Evolutionary conservation across 208 protist species (phyloP).

Genomic region (Acanthamoeba castellanii): DNA sequence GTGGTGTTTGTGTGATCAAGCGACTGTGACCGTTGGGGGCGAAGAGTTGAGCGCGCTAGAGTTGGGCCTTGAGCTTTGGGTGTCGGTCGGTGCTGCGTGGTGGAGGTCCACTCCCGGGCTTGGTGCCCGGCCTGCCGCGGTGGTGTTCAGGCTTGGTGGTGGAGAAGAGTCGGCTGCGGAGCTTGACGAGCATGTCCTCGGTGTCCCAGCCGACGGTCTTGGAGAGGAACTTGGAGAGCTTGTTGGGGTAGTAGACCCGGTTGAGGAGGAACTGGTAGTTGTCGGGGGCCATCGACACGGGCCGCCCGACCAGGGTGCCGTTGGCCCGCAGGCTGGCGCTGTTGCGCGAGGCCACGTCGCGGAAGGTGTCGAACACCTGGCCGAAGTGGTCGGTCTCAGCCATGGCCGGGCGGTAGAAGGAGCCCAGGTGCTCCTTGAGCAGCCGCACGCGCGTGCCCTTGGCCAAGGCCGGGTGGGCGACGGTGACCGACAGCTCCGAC

Average conservation of each 20-base stretch:
- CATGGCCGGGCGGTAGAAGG: slow-evolving; percentile 76
- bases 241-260: slow-evolving; percentile 83
- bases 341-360: slow-evolving; percentile 77
- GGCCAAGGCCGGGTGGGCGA: slow-evolving; percentile 72
- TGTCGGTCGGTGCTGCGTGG: not conserved
- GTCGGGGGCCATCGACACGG: slow-evolving; percentile 77
- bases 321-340: slow-evolving; percentile 75
- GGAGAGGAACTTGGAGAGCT: slow-evolving; percentile 79
- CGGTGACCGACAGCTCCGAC: slow-evolving; percentile 77
- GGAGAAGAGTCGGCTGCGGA: slow-evolving; percentile 47
- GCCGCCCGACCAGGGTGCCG: slow-evolving; percentile 78
- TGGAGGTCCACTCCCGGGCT: not conserved
- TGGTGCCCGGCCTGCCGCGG: not conserved
- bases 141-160: not conserved
- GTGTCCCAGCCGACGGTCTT: slow-evolving; percentile 80
- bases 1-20: no score
- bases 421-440: slow-evolving; percentile 82
- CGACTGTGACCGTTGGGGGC: no score
- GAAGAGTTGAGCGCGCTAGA: not conserved
- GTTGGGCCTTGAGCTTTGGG: not conserved
- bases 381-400: slow-evolving; percentile 73
- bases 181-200: slow-evolving; percentile 74
- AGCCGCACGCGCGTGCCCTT: slow-evolving; percentile 77
- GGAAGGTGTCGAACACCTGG: slow-evolving; percentile 83
- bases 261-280: slow-evolving; percentile 81